phyloP scores from a whole-genome alignment of 257 asterid species.

The Pogostemon cablin region DNA sequence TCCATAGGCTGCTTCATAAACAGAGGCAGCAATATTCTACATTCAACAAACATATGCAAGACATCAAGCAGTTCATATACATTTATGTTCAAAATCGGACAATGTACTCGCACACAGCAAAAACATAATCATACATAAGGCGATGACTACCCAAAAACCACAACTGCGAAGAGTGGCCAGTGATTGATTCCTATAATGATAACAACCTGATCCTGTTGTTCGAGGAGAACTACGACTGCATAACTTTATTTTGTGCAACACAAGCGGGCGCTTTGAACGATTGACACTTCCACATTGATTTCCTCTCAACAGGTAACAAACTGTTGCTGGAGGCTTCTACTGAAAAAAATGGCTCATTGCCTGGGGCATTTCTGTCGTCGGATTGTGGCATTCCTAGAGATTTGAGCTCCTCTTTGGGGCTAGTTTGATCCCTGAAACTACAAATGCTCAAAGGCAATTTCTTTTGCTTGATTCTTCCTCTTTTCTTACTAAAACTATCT shows the following conservation, averaged over 20 bases:
- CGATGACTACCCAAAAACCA: slow-evolving; percentile 25
- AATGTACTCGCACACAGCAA: too few species aligned
- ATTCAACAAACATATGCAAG: too few species aligned
- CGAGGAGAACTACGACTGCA: slow-evolving; percentile 67
- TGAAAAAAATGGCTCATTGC: slow-evolving; percentile 43
- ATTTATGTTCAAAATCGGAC: too few species aligned
- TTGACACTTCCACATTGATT: slow-evolving; percentile 79
- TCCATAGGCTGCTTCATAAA: too few species aligned
- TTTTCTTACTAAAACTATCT: slow-evolving; percentile 65
- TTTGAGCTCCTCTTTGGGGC: slow-evolving; percentile 57
- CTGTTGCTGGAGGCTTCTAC: slow-evolving; percentile 44
- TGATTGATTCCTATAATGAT: slow-evolving; percentile 38
- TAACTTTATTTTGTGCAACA: slow-evolving; percentile 71
- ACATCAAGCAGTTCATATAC: too few species aligned
- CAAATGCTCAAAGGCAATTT: slow-evolving; percentile 85
- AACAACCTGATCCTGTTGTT: slow-evolving; percentile 40
- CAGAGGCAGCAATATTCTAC: too few species aligned
- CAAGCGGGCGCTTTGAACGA: slow-evolving; percentile 70
- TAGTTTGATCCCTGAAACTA: slow-evolving; percentile 69
- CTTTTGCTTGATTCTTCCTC: slow-evolving; percentile 75
- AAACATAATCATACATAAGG: too few species aligned
- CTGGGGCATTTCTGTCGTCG: slow-evolving; percentile 32
- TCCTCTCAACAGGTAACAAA: slow-evolving; percentile 54
- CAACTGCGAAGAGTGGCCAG: slow-evolving; percentile 45
- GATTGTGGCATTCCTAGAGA: slow-evolving; percentile 33